Percentiles rank a stretch among this genome's conserved stretches.
phyloP scores from a whole-genome alignment of 139 green algal species.

The Spirogloea muscicola region DNA sequence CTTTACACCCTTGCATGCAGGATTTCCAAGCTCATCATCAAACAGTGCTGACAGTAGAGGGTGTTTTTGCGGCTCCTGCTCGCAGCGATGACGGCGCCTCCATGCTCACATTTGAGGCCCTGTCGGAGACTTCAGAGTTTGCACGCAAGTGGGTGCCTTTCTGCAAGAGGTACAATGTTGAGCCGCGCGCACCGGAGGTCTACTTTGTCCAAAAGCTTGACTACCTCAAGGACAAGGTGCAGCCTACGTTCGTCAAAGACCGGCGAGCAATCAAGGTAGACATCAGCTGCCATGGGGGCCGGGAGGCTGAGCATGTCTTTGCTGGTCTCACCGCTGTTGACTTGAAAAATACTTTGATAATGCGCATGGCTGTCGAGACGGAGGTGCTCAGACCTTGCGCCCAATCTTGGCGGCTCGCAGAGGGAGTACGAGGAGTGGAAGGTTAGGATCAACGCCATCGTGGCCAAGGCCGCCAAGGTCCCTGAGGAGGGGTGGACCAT shows the following conservation, averaged over 20 bases:
- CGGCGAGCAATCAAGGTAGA: conserved; percentile 21
- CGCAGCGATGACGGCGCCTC: conserved; percentile 31
- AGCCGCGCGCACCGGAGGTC: conserved; percentile 31
- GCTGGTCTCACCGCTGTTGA: too few species aligned
- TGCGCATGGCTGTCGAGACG: too few species aligned
- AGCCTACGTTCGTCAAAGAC: conserved; percentile 33
- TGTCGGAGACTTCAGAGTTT: conserved; percentile 31
- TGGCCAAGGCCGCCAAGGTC: conserved; percentile 19
- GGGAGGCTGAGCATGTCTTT: background rate
- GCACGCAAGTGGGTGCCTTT: conserved; percentile 39
- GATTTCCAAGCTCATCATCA: too few species aligned
- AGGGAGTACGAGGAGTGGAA: conserved; percentile 42
- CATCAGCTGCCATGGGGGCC: background rate
- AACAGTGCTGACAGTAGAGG: too few species aligned
- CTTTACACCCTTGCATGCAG: too few species aligned
- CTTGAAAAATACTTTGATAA: too few species aligned
- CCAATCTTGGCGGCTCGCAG: background rate
- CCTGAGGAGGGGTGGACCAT: conserved; percentile 30
- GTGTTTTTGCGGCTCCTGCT: too few species aligned
- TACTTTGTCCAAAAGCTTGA: conserved; percentile 33
- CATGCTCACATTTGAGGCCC: conserved; percentile 37
- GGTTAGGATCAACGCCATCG: conserved; percentile 26
- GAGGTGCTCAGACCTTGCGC: too few species aligned
- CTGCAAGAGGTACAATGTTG: conserved; percentile 29
- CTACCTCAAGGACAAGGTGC: conserved; percentile 25